Base-by-base conservation (phyloP, 2,329 filamentous ascomycete species). In the Aspergillus fumigatus region DNA sequence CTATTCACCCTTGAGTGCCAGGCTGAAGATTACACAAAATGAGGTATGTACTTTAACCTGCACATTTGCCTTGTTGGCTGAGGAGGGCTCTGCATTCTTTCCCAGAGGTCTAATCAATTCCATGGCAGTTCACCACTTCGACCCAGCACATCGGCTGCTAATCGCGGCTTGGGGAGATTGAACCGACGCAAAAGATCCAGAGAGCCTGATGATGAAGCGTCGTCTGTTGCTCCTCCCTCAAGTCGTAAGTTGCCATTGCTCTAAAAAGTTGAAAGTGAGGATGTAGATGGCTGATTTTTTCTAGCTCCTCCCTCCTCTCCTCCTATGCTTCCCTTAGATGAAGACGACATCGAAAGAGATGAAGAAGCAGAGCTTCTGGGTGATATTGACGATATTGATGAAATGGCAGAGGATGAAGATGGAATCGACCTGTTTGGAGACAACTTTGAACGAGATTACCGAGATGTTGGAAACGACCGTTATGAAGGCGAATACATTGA, bases 141-240 rank as follows among this genome's bases (percentile, higher is more conserved):
- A 74, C 82, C 86, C 65, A 91, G 87, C 76, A 88, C 89, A 80
- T 86, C 88, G 59, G 92, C 92, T 62, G 91, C 87, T 67, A 96
- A 96, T 76, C 86, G 90, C 65, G 90, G 90, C 53, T 73, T 82
- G 55, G 75, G 76, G 19, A 77, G 76, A 53, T 66, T 77, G 61
- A 81, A 77, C 62, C 76, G 80, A 59, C 80, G 84, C 59, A 89
- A 89, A 74, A 82, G 87, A 66, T 79, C 81, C 38, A 81, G 86
- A 75, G 86, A 88, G 65, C 81, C 82, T 57, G 86, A 88, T 64
- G 82, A 86, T 67, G 83, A 85, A 53, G 78, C 79, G 45, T 84
- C 84, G 27, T 84, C 84, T 17, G 80, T 79, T 52, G 79, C 80
- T 62, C 83, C 84, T 62, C 84, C 84, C 25, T 86, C 84, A 35